phyloP scores from a whole-genome alignment of 2,329 filamentous ascomycete species.

The Cercospora sp. region DNA sequence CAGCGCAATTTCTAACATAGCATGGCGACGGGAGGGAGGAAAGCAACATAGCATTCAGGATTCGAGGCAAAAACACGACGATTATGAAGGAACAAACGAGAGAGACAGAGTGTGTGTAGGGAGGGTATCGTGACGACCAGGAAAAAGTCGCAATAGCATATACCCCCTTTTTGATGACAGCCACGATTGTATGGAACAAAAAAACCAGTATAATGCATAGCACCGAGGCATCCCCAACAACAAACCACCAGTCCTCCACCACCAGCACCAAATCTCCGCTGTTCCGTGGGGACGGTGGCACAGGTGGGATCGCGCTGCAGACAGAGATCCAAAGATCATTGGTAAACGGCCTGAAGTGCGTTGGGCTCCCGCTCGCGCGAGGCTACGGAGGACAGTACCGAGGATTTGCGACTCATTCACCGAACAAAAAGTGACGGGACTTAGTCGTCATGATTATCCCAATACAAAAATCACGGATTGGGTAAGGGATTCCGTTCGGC shows the following conservation, averaged over 20 bases:
- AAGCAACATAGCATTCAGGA: neutral
- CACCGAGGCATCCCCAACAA: neutral
- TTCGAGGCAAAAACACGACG: neutral
- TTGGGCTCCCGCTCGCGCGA: neutral
- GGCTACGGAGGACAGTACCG: neutral
- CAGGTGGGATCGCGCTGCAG: neutral
- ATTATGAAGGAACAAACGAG: neutral
- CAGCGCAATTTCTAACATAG: neutral
- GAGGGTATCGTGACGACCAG: neutral
- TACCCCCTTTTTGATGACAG: slow-evolving; percentile 5
- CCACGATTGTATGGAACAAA: neutral
- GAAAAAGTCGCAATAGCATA: neutral
- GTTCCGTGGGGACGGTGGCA: neutral
- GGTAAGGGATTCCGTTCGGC: neutral
- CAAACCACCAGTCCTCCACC: neutral
- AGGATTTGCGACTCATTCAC: neutral
- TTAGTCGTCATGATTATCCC: neutral
- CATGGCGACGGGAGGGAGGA: neutral
- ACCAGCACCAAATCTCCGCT: neutral
- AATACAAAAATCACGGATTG: neutral
- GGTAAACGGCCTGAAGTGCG: neutral
- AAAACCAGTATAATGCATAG: neutral
- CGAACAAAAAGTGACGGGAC: neutral
- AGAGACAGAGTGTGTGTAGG: neutral
- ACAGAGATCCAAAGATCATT: neutral